Base-by-base conservation (phyloP, 2,329 filamentous ascomycete genomes). In the Aspergillus persii region DNA sequence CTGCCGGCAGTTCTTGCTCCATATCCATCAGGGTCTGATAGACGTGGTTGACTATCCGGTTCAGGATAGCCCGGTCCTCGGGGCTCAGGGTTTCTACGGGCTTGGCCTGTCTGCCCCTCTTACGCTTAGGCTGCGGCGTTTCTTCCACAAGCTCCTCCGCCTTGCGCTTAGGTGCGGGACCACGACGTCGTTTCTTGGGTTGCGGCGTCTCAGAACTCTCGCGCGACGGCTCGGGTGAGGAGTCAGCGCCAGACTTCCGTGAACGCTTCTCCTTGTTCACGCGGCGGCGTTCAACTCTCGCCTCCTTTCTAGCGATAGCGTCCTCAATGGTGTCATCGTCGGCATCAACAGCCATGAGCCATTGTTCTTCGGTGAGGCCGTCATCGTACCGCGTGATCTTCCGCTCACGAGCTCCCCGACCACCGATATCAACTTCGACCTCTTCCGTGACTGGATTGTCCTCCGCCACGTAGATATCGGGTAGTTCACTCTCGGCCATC, bases 331-430 rank as follows among this genome's bases (percentile, higher is more conserved):
- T 89, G 72, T 99, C 95, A 1, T 99, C 95, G 53, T 97, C 93
- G 61, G 96, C 94, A 73, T 99, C 95, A 33, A 99, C 94, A 56
- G 95, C 95, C 81, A 96, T 94, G 54, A 98, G 85, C 95, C 95
- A 99, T 76, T 99, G 96, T 79, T 99, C 95, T 78, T 99, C 96
- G 0, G 95, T 98, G 31, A 99, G 86, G 54, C 96, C 95, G 71
- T 99, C 95, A 69, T 99, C 95, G 68, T 99, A 99, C 75, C 90
- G 90, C 69, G 97, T 93, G 71, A 92, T 89, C 66, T 92, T 97
- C 61, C 96, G 89, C 78, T 99, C 95, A 80, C 95, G 90, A 63
- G 94, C 94, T 69, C 95, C 95, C 75, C 95, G 93, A 61, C 95
- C 95, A 29, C 87, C 80, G 33, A 88, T 82, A 64, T 95, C 91